These are phyloP conservation scores for Nematodospora valgi DNA, from an alignment of 805 yeast species.

Conservation along the genomic window DNA sequence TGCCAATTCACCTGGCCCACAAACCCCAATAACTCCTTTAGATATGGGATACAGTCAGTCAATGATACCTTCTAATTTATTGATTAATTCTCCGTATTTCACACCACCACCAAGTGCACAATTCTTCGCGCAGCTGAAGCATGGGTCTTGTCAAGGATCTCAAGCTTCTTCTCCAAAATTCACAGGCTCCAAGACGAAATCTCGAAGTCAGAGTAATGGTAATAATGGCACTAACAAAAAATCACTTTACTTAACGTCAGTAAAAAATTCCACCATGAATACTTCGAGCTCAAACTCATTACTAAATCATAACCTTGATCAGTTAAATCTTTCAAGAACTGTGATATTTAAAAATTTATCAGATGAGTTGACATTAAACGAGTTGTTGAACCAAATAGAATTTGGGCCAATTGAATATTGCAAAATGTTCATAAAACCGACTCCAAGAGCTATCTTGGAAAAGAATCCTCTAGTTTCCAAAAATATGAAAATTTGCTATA, in stretches of 20 bases:
- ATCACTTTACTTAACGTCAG: slow-evolving; percentile 3
- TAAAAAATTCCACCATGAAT: slow-evolving; percentile 6
- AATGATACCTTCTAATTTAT: slow-evolving; percentile 59
- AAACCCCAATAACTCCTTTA: slow-evolving; percentile 44
- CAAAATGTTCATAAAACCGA: slow-evolving; percentile 33
- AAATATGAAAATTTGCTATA: slow-evolving; percentile 26
- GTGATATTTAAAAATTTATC: slow-evolving; percentile 29
- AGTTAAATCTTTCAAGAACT: slow-evolving; percentile 35
- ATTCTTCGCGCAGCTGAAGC: slow-evolving; percentile 2
- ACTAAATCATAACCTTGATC: slow-evolving; percentile 23
- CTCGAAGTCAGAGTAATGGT: not conserved
- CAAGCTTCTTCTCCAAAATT: slow-evolving; percentile 9
- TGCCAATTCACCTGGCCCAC: slow-evolving; percentile 1
- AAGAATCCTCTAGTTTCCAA: slow-evolving; percentile 11
- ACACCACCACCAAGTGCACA: slow-evolving; percentile 27
- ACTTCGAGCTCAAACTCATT: not conserved
- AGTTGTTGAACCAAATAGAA: slow-evolving; percentile 45
- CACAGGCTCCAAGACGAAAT: not conserved
- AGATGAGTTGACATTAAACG: slow-evolving; percentile 21
- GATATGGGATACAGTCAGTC: slow-evolving; percentile 59
- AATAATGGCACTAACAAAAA: not conserved
- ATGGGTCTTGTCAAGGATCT: too few relatives aligned
- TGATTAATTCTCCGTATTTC: slow-evolving; percentile 59
- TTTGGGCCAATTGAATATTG: slow-evolving; percentile 64
- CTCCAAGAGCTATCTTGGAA: slow-evolving; percentile 20